Evolutionary conservation across 768 basidiomycete genomes (phyloP).

Genomic region (Lentinus brumalis): DNA sequence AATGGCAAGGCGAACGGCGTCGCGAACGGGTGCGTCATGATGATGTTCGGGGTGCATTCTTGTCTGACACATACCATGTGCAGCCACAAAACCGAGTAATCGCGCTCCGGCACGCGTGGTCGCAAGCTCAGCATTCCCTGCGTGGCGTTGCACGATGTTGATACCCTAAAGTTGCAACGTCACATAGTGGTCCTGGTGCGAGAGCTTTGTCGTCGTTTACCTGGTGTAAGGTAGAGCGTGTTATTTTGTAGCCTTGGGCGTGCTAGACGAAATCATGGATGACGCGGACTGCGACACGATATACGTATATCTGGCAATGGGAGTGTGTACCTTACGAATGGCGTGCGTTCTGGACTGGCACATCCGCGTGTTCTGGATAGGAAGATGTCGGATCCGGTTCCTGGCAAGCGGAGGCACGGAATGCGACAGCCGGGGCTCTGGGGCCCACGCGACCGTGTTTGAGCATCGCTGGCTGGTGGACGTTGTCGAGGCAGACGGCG

Average conservation of each 20-base stretch:
- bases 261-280: neutral
- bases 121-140: conserved; percentile 2
- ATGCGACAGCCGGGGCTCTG: neutral
- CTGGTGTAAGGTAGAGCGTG: conserved; percentile 18
- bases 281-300: neutral
- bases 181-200: neutral
- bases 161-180: conserved; percentile 24
- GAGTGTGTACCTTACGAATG: neutral
- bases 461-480: neutral
- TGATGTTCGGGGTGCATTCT: neutral
- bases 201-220: conserved; percentile 13
- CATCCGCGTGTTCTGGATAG: neutral
- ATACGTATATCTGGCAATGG: neutral
- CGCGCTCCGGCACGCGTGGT: conserved; percentile 1
- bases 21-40: conserved; percentile 36
- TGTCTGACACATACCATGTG: neutral
- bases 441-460: neutral
- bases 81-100: conserved; percentile 40
- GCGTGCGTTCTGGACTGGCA: neutral
- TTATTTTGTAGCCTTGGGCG: conserved; percentile 22
- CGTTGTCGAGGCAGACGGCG: neutral
- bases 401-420: neutral
- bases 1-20: conserved; percentile 55
- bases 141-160: conserved; percentile 14
- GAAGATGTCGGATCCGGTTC: neutral